Conservation (phyloP, 2,329 filamentous ascomycete species). For the Trichocomaceae sp. region DNA sequence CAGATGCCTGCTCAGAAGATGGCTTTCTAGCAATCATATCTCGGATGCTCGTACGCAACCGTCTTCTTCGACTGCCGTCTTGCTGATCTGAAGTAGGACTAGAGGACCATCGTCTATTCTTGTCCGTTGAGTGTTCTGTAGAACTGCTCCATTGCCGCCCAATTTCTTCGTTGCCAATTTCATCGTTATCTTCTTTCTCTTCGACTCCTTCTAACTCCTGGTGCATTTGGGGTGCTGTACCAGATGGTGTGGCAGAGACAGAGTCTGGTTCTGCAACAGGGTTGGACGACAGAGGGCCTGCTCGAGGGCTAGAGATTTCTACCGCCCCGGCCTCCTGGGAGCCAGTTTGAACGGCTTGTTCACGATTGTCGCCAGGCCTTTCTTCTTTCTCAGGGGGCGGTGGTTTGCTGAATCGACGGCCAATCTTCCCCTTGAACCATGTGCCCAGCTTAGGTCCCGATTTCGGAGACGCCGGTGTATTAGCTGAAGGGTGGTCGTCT, state of each 20-base stretch:
- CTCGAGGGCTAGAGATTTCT: background rate
- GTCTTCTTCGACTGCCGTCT: slow-evolving; percentile 11
- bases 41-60: slow-evolving; percentile 23
- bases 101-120: background rate
- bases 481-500: slow-evolving; percentile 3
- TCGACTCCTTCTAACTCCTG: background rate
- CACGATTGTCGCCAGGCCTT: slow-evolving; percentile 12
- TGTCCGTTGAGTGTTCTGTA: background rate
- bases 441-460: slow-evolving; percentile 29
- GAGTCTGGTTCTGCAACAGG: slow-evolving; percentile 24
- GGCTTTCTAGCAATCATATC: slow-evolving; percentile 21
- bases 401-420: slow-evolving; percentile 23
- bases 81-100: background rate
- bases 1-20: slow-evolving; percentile 17
- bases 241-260: slow-evolving; percentile 14
- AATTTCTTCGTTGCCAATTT: slow-evolving; percentile 9
- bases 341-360: background rate
- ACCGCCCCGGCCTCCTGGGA: background rate
- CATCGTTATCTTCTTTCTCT: background rate
- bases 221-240: background rate
- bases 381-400: slow-evolving; percentile 15
- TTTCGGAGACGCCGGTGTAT: slow-evolving; percentile 17
- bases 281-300: slow-evolving; percentile 24
- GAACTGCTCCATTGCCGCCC: slow-evolving; percentile 15
- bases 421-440: slow-evolving; percentile 29